phyloP scores from a whole-genome alignment of 2,329 filamentous ascomycete genomes.

The Aspergillus piperis region DNA sequence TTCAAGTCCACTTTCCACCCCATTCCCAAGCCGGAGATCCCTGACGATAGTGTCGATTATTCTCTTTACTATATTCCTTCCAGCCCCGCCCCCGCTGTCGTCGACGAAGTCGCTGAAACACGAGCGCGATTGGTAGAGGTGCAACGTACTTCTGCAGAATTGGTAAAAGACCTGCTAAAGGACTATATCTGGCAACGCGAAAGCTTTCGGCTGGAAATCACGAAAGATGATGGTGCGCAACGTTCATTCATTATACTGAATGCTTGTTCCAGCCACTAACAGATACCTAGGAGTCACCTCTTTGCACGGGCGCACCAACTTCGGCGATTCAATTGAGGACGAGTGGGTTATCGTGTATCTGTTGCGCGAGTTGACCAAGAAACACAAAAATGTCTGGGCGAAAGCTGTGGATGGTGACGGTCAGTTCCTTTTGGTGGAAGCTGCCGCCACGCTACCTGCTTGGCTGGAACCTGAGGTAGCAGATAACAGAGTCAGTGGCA shows the following conservation, averaged over 20 bases:
- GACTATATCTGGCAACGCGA: constrained; percentile 97
- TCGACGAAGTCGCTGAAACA: constrained; percentile 53
- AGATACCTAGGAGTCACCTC: constrained; percentile 51
- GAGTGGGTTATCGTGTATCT: constrained; percentile 97
- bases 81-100: constrained; percentile 54
- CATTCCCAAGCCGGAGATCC: constrained; percentile 65
- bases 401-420: constrained; percentile 85
- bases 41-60: constrained; percentile 87
- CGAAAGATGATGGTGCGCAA: constrained; percentile 61
- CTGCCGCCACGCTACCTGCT: constrained; percentile 78
- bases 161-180: constrained; percentile 67
- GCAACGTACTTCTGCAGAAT: constrained; percentile 65
- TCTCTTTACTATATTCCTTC: constrained; percentile 70
- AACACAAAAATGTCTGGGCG: constrained; percentile 75
- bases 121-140: constrained; percentile 69
- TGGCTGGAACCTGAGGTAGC: constrained; percentile 94
- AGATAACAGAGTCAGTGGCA: constrained; percentile 63
- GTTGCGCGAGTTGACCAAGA: constrained; percentile 74
- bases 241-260: background rate
- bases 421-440: constrained; percentile 93
- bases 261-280: constrained; percentile 10
- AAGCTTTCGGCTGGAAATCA: constrained; percentile 67
- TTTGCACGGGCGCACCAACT: constrained; percentile 77
- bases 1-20: constrained; percentile 66
- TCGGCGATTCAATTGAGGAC: constrained; percentile 92